Conservation (phyloP, 768 basidiomycete genomes). For the Lactifluus volemus region DNA sequence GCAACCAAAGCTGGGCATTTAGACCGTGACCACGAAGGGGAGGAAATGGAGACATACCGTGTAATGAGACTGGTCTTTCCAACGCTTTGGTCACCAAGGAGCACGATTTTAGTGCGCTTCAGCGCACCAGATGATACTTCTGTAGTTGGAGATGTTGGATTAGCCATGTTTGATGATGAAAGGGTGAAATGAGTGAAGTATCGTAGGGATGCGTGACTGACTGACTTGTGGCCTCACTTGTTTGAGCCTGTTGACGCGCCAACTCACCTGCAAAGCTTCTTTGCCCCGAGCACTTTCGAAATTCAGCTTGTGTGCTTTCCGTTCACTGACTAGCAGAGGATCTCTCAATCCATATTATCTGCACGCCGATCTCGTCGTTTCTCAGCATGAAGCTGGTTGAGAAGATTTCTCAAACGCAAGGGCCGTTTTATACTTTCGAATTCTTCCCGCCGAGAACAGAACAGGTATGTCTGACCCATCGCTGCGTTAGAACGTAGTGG, state of each 20-base stretch:
- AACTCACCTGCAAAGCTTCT: not conserved
- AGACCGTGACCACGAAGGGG: slow-evolving; percentile 1
- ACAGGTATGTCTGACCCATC: slow-evolving; percentile 40
- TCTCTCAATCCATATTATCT: not conserved
- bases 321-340: not conserved
- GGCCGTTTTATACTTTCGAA: slow-evolving; percentile 80
- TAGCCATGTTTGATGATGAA: slow-evolving; percentile 32
- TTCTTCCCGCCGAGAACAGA: slow-evolving; percentile 96
- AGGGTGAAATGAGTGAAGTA: not conserved
- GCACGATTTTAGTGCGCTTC: slow-evolving; percentile 93
- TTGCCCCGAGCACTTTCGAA: not conserved
- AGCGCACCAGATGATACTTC: slow-evolving; percentile 85
- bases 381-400: slow-evolving; percentile 61
- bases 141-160: slow-evolving; percentile 56
- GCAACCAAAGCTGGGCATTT: not conserved
- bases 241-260: slow-evolving; percentile 1
- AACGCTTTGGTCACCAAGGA: slow-evolving; percentile 95
- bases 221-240: too few species aligned
- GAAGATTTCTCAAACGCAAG: slow-evolving; percentile 43
- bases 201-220: not conserved
- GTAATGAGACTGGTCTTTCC: slow-evolving; percentile 99
- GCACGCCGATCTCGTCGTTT: not conserved
- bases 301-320: not conserved
- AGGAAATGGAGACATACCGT: slow-evolving; percentile 41
- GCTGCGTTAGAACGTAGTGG: slow-evolving; percentile 6